Conservation (phyloP, 1,284 basidiomycete species). For the Afroboletus lepidellus region DNA sequence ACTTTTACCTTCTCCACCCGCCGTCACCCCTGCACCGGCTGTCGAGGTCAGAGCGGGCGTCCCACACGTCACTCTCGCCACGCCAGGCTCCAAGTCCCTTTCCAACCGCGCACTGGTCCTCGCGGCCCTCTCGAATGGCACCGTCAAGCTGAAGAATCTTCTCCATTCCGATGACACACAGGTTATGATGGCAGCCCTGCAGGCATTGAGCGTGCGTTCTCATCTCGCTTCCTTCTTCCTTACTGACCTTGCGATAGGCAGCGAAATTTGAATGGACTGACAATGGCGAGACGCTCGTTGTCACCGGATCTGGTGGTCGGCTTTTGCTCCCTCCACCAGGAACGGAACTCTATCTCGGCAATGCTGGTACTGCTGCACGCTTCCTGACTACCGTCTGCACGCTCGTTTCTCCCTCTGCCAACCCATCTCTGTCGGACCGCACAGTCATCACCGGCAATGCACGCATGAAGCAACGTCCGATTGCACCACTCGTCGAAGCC, state of each 20-base stretch:
- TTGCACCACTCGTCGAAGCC: slow-evolving; percentile 94
- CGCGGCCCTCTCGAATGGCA: slow-evolving; percentile 88
- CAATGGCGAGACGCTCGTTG: slow-evolving; percentile 88
- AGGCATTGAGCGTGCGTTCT: slow-evolving; percentile 75
- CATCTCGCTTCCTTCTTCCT: neutral
- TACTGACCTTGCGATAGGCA: slow-evolving; percentile 50
- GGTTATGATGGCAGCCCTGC: slow-evolving; percentile 96
- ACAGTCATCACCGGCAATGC: slow-evolving; percentile 96
- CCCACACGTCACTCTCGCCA: slow-evolving; percentile 72
- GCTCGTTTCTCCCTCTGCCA: slow-evolving; percentile 59
- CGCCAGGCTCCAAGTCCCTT: slow-evolving; percentile 96
- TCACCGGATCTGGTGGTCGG: slow-evolving; percentile 81
- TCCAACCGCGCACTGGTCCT: slow-evolving; percentile 95
- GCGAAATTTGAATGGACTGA: slow-evolving; percentile 93
- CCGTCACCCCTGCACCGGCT: neutral
- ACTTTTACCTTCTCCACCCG: slow-evolving; percentile 13
- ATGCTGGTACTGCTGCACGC: slow-evolving; percentile 96
- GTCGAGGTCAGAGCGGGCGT: neutral
- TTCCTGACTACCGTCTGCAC: slow-evolving; percentile 97
- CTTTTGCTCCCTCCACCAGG: slow-evolving; percentile 76
- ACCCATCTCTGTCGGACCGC: slow-evolving; percentile 37
- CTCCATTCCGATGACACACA: slow-evolving; percentile 98
- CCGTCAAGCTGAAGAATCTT: slow-evolving; percentile 86
- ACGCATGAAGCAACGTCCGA: slow-evolving; percentile 96
- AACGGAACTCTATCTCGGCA: slow-evolving; percentile 94